Evolutionary conservation across 1,284 basidiomycete species (phyloP).

Genomic region (Tilletiaria anomala): DNA sequence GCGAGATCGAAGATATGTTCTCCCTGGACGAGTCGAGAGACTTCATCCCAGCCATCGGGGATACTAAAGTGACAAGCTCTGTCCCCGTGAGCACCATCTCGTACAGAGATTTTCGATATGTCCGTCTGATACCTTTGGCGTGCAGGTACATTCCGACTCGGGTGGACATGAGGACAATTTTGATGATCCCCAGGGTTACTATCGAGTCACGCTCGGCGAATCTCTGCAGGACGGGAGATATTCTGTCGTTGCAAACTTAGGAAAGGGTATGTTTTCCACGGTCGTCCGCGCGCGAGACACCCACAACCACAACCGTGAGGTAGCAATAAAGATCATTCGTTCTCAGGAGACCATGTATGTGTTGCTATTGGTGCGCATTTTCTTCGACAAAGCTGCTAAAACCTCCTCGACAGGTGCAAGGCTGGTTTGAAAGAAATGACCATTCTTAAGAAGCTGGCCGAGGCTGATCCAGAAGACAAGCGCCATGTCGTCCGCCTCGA

Average conservation of each 20-base stretch:
- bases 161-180: slow-evolving; percentile 48
- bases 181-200: slow-evolving; percentile 84
- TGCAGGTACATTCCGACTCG: too few species aligned
- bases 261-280: slow-evolving; percentile 96
- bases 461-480: slow-evolving; percentile 87
- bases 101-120: too few species aligned
- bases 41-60: too few species aligned
- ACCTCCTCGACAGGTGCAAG: slow-evolving; percentile 49
- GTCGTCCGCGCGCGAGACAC: slow-evolving; percentile 74
- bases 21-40: too few species aligned
- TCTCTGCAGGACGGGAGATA: slow-evolving; percentile 71
- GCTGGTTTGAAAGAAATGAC: slow-evolving; percentile 84
- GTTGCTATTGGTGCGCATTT: neutral
- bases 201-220: slow-evolving; percentile 84
- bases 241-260: slow-evolving; percentile 82
- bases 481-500: slow-evolving; percentile 85
- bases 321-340: slow-evolving; percentile 96
- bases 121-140: too few species aligned
- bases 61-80: too few species aligned
- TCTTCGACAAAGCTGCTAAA: too few species aligned
- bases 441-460: slow-evolving; percentile 69
- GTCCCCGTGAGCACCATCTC: too few species aligned
- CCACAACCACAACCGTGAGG: slow-evolving; percentile 46
- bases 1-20: too few species aligned
- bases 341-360: slow-evolving; percentile 72